Evolutionary conservation across 495 filamentous ascomycete genomes (phyloP), one percentile per base, ranked within the genome.

Genomic region (Podospora comata): DNA sequence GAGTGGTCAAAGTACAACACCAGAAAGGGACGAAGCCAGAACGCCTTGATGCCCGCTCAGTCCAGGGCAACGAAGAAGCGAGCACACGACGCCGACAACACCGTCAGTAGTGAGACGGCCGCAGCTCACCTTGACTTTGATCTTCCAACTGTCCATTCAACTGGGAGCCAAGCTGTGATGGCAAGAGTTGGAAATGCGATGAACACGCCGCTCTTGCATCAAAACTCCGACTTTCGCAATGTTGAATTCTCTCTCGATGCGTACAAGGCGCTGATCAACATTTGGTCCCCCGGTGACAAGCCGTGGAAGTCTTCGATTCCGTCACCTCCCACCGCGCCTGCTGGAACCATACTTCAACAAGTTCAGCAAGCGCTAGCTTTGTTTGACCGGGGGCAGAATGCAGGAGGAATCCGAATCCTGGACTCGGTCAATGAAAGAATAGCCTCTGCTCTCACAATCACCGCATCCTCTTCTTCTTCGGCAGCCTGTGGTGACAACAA

Each of bases 1-100:
- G 68, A 66, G 27, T 78, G 76, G 76, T 70, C 65, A 60, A 78
- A 78, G 60, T 78, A 78, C 74, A 77, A 77, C 64, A 77, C 39
- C 15, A 48, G 39, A 48, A 48, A 76, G 5, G 59, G 69, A 0
- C 65, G 71, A 61, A 71, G 62, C 11, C 19, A 56, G 15, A 64
- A 48, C 19, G 27, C 62, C 9, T 16, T 59, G 5, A 70, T 63
- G 56, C 23, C 71, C 2, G 23, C 66, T 39, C 73, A 60, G 30
- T 67, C 68, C 4, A 57, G 66, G 19, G 60, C 58, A 20, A 26
- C 30, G 23, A 65, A 62, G 30, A 68, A 66, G 30, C 60, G 66
- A 23, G 15, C 26, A 32, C 2, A 18, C 11, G 26, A 13, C 7
- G 4, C 30, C 20, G 11, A 26, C 23, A 28, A 23, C 4, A 61